Conservation (phyloP, 2,329 filamentous ascomycete species). For the Hypoxylon sp. region DNA sequence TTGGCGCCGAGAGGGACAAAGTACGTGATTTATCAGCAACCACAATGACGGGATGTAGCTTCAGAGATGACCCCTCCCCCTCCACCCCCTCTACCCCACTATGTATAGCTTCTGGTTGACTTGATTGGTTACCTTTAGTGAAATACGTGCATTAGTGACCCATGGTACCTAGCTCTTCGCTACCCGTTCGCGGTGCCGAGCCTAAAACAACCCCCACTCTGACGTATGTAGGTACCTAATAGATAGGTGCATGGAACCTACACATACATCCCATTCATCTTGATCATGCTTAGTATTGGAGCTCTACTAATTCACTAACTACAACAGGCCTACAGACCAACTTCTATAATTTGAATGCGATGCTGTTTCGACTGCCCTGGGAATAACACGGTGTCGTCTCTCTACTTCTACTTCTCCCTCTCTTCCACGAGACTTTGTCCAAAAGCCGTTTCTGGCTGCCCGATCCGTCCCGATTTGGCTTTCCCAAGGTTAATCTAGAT, state of each 20-base stretch:
- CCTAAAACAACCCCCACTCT: conserved; percentile 11
- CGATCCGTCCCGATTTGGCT: conserved; percentile 5
- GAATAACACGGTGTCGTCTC: not conserved
- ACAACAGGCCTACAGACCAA: not conserved
- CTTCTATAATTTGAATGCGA: not conserved
- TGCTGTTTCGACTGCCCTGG: not conserved
- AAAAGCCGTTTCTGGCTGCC: conserved; percentile 14
- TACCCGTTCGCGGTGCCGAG: not conserved
- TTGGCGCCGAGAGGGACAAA: not conserved
- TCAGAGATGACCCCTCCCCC: not conserved
- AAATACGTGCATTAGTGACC: not conserved
- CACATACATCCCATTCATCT: too few species aligned
- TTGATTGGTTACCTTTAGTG: not conserved
- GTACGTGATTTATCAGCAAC: not conserved
- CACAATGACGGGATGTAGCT: not conserved
- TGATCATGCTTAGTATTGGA: not conserved
- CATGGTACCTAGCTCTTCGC: too few species aligned
- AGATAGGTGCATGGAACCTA: not conserved
- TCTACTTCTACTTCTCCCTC: conserved; percentile 37
- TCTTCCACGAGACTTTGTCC: conserved; percentile 24
- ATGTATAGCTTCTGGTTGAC: not conserved
- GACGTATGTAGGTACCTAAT: not conserved
- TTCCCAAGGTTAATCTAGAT: not conserved
- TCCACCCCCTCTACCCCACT: not conserved
- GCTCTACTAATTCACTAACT: not conserved